A percentile compares a stretch with the other conserved stretches of the same genome.
These are phyloP conservation scores for Scheffersomyces stambukii DNA, from an alignment of 1,139 yeast genomes.

Conservation along the genomic window DNA sequence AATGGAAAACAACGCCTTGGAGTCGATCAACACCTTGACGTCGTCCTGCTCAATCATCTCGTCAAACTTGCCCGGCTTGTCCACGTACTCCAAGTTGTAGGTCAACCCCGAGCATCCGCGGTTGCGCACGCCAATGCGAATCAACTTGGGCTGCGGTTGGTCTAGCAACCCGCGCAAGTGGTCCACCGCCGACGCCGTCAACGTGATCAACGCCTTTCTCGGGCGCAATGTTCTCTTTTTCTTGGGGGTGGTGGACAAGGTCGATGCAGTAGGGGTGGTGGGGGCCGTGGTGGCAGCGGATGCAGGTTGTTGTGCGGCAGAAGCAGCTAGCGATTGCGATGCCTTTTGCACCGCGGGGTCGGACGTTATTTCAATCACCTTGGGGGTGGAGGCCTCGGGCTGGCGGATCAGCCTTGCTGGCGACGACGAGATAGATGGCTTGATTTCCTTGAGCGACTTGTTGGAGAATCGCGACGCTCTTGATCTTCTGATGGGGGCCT, in stretches of 20 bases:
- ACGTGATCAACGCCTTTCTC: slow-evolving; percentile 77
- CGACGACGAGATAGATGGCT: too few species aligned
- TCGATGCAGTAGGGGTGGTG: slow-evolving; percentile 7
- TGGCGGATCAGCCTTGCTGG: too few species aligned
- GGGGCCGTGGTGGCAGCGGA: slow-evolving; percentile 6
- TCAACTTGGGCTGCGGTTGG: slow-evolving; percentile 83
- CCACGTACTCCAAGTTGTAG: slow-evolving; percentile 86
- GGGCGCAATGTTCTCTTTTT: slow-evolving; percentile 72
- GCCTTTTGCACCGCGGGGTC: slow-evolving; percentile 11
- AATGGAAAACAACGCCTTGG: slow-evolving; percentile 90
- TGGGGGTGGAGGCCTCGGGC: slow-evolving; percentile 6
- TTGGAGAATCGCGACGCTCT: slow-evolving; percentile 34
- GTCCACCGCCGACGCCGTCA: slow-evolving; percentile 66
- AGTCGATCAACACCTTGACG: slow-evolving; percentile 86
- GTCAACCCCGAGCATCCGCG: slow-evolving; percentile 96
- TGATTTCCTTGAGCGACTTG: slow-evolving; percentile 12
- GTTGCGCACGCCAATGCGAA: slow-evolving; percentile 90
- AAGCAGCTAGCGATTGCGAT: slow-evolving; percentile 5
- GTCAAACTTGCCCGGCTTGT: slow-evolving; percentile 87
- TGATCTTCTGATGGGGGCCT: slow-evolving; percentile 28
- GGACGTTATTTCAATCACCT: slow-evolving; percentile 9
- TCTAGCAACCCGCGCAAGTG: slow-evolving; percentile 66
- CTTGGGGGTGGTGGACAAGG: slow-evolving; percentile 10
- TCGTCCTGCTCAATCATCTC: slow-evolving; percentile 92
- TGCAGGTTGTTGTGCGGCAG: slow-evolving; percentile 1